Base-by-base conservation (phyloP, 495 filamentous ascomycete species). In the Alectoria sarmentosa region DNA sequence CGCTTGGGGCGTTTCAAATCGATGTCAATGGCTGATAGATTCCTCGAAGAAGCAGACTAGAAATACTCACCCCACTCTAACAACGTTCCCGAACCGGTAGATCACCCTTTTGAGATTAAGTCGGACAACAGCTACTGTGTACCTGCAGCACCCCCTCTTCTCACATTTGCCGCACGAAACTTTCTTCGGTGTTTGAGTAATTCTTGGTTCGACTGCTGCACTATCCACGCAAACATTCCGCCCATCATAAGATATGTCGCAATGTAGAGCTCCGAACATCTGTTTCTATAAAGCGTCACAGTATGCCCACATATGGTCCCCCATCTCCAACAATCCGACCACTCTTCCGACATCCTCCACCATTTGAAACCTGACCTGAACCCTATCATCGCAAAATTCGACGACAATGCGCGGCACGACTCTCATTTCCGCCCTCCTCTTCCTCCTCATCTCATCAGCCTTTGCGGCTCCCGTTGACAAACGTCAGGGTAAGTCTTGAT, bases 221-320 rank as follows among this genome's bases (percentile, higher is more conserved):
- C 52, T 30, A 55, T 55, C 52, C 52, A 55, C 52, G 30, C 10
- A 55, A 55, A 34, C 52, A 34, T 55, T 55, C 52, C 52, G 52
- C 52, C 52, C 34, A 55, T 17, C 14, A 55, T 2, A 55, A 21
- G 6, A 55, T 34, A 55, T 55, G 26, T 17, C 52, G 28, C 52
- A 55, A n/a, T n/a, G n/a, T 17, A 8, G 19, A 13, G 19, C 7
- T 11, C 37, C 8, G 3, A 75, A 21, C 14, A 9, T 9, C 7
- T 30, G 2, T 34, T 55, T 54, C 30, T 55, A 55, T 55, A 55
- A 34, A 34, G 9, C 28, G 21, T 34, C 6, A 10, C 26, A 0
- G 2, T 17, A 21, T n/a, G 14, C 52, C 52, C 52, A 34, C n/a
- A 21, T 14, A 2, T 9, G 4, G 13, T 10, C 0, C 28, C 2